Base-by-base conservation (phyloP, 345 rosid genomes). In the Citrus australasica region DNA sequence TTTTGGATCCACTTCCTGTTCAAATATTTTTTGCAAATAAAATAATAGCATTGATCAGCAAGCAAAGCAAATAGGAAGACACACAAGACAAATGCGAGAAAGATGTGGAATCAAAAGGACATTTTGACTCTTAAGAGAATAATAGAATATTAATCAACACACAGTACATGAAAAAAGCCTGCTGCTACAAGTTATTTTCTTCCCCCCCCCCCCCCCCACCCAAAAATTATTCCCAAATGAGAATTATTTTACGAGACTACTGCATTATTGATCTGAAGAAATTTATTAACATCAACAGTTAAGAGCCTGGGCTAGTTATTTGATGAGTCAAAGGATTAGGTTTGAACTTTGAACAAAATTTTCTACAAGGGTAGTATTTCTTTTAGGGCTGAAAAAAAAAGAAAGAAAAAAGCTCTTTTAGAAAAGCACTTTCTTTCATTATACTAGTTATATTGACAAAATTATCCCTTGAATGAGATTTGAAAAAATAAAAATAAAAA, bases 1-100 rank as follows among this genome's bases (percentile, higher is more conserved):
- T 81, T 90, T 90, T 79, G 91, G 87, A 85, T 90, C 90, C 86
- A 82, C 68, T 24, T 89, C 95, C 86, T 90, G 89, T 92, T 90
- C 63, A 62, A 2, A 55, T 71, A 46, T 46, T 11, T 46, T 46
- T 46, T 46, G 5, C 51, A 13, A 46, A 46, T 46, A 46, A 46
- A 46, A 46, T 11, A 46, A 46, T 13, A 46, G 13, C 51, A 46
- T 11, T 13, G 51, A 46, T 46, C 51, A 13, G 51, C 51, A 42
- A 42, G 14, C 27, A 83, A 66, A 80, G 60, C 46, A 28, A 77
- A 33, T 30, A 5, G 27, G 4, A 40, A 59, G 56, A 56, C 40
- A 81, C 67, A 79, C 76, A 77, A 76, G 75, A 71, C 69, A 82
- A 61, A 78, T 67, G 79, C 78, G 84, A 58, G 83, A 63, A 51